A percentile compares a stretch with the other conserved stretches of the same genome.
Evolutionary conservation across 2,329 filamentous ascomycete genomes (phyloP).

Genomic region (Cytospora piceicola): DNA sequence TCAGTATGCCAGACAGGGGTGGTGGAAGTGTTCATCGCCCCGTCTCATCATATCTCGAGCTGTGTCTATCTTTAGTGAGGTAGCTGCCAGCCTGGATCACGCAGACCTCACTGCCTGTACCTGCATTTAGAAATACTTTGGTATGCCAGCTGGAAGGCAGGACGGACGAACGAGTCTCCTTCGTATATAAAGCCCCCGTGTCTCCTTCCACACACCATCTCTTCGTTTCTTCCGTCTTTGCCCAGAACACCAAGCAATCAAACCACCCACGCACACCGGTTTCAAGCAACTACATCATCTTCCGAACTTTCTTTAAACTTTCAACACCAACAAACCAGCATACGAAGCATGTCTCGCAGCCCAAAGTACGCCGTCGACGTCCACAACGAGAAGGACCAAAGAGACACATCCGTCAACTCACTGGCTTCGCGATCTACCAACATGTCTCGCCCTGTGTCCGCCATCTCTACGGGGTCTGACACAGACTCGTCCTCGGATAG

Average conservation of each 20-base stretch:
- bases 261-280: not conserved
- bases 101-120: not conserved
- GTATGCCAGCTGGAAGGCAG: not conserved
- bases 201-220: slow-evolving; percentile 2
- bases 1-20: slow-evolving; percentile 16
- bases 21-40: slow-evolving; percentile 16
- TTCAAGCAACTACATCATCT: not conserved
- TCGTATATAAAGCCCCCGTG: slow-evolving; percentile 17
- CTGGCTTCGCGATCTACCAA: slow-evolving; percentile 16
- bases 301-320: not conserved
- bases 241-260: not conserved
- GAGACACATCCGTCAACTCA: slow-evolving; percentile 19
- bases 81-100: slow-evolving; percentile 9
- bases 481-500: slow-evolving; percentile 1
- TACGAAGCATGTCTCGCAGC: slow-evolving; percentile 20
- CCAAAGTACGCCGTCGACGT: slow-evolving; percentile 20
- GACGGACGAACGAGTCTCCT: not conserved
- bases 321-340: not conserved
- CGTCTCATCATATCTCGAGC: slow-evolving; percentile 5
- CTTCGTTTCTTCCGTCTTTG: not conserved
- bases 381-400: slow-evolving; percentile 12
- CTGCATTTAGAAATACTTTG: slow-evolving; percentile 12
- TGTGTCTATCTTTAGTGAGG: slow-evolving; percentile 11
- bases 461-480: slow-evolving; percentile 18
- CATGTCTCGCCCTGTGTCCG: slow-evolving; percentile 16